phyloP scores from a whole-genome alignment of 306 rosid species.

The Trifolium pratense region DNA sequence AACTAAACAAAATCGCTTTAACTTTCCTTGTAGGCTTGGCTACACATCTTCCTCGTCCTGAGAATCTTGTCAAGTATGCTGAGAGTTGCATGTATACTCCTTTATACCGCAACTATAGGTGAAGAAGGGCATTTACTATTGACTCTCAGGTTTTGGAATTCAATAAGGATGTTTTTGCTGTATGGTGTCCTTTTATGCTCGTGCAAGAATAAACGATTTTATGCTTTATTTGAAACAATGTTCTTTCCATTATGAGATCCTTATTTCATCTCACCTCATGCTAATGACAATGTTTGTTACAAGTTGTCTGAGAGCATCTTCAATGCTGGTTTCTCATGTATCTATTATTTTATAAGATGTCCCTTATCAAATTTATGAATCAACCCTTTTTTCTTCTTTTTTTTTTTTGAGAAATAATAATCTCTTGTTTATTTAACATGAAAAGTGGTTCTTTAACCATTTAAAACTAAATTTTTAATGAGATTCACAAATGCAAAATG shows the following conservation, averaged over 20 bases:
- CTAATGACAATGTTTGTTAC: constrained; percentile 1
- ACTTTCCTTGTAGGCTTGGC: constrained; percentile 66
- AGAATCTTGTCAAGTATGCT: constrained; percentile 73
- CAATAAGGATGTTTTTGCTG: constrained; percentile 25
- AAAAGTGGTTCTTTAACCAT: too few species aligned
- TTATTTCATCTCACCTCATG: constrained; percentile 5
- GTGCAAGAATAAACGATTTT: constrained; percentile 26
- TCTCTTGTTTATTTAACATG: too few species aligned
- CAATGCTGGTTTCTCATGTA: too few species aligned
- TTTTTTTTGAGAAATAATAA: too few species aligned
- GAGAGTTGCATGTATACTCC: constrained; percentile 97
- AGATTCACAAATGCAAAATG: too few species aligned
- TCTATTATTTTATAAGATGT: too few species aligned
- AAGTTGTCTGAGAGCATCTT: not conserved
- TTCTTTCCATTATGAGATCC: constrained; percentile 18
- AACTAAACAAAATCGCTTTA: constrained; percentile 19
- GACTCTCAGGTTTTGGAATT: not conserved
- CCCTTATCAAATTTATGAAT: too few species aligned
- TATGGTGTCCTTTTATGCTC: constrained; percentile 24
- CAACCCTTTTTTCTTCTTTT: too few species aligned
- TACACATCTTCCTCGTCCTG: constrained; percentile 84
- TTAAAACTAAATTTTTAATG: too few species aligned
- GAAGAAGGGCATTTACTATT: constrained; percentile 25
- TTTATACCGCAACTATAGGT: constrained; percentile 68
- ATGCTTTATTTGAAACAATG: constrained; percentile 25